Percentiles rank a stretch among this genome's conserved stretches.
These are phyloP conservation scores for Pyrenochaeta sp. DNA, from an alignment of 2,329 filamentous ascomycete species.

Conservation along the genomic window DNA sequence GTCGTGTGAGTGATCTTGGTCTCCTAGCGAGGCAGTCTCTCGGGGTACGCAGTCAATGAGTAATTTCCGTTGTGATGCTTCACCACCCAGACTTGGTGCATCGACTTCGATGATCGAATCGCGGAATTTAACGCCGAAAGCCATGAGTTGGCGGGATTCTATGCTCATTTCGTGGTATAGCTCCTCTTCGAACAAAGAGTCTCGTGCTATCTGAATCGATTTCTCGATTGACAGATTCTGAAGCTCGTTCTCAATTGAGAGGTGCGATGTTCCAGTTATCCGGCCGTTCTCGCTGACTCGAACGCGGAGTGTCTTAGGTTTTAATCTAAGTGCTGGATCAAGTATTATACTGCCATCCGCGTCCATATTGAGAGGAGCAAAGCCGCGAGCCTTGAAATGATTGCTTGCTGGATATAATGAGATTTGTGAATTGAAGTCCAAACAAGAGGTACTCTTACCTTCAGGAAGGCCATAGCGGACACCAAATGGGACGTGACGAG, in stretches of 20 bases:
- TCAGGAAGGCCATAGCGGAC: slow-evolving; percentile 92
- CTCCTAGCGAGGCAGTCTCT: slow-evolving; percentile 52
- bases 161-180: slow-evolving; percentile 88
- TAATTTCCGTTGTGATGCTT: slow-evolving; percentile 63
- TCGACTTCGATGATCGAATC: slow-evolving; percentile 52
- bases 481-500: slow-evolving; percentile 77
- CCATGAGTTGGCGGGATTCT: slow-evolving; percentile 76
- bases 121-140: slow-evolving; percentile 72
- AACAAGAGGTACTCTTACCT: slow-evolving; percentile 54
- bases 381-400: slow-evolving; percentile 72
- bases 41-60: slow-evolving; percentile 72
- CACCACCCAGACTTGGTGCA: slow-evolving; percentile 19
- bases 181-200: slow-evolving; percentile 84
- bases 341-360: slow-evolving; percentile 78
- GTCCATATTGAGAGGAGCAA: slow-evolving; percentile 78
- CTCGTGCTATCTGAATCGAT: slow-evolving; percentile 75
- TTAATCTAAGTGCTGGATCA: slow-evolving; percentile 67
- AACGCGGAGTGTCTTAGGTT: slow-evolving; percentile 70
- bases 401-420: slow-evolving; percentile 54
- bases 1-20: slow-evolving; percentile 40
- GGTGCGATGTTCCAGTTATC: slow-evolving; percentile 64
- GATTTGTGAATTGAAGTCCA: neutral
- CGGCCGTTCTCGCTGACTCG: slow-evolving; percentile 66
- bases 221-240: slow-evolving; percentile 67
- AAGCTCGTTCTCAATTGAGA: slow-evolving; percentile 33